Conservation (phyloP, 805 yeast species). For the Candida chauliodis region DNA sequence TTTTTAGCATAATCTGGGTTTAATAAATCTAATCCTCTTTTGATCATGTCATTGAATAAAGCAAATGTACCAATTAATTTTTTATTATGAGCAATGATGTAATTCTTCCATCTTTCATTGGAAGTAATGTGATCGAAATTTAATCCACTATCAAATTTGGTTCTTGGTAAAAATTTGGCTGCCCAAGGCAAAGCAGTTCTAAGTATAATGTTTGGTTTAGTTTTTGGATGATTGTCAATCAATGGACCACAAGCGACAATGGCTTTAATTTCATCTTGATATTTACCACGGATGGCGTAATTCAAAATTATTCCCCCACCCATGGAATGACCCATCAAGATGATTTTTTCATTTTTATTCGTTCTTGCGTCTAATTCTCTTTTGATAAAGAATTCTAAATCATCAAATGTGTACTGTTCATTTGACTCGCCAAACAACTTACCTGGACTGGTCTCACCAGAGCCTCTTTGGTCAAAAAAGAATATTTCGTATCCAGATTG, state of each 20-base stretch:
- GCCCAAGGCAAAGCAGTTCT: constrained; percentile 40
- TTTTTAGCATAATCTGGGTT: constrained; percentile 32
- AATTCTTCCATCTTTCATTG: constrained; percentile 44
- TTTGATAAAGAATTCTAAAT: constrained; percentile 56
- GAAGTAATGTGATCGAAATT: constrained; percentile 53
- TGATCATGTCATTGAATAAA: constrained; percentile 57
- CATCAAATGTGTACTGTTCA: constrained; percentile 54
- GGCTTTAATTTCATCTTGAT: constrained; percentile 43
- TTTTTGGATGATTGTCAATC: constrained; percentile 52
- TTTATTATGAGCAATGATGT: constrained; percentile 34
- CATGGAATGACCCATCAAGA: constrained; percentile 71
- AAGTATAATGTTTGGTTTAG: constrained; percentile 49
- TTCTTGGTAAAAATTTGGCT: constrained; percentile 40
- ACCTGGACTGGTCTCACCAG: constrained; percentile 62
- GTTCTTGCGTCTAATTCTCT: constrained; percentile 34
- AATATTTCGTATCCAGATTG: constrained; percentile 59
- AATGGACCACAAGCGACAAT: constrained; percentile 59
- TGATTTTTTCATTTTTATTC: constrained; percentile 37
- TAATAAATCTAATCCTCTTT: constrained; percentile 55
- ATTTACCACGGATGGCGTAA: constrained; percentile 56
- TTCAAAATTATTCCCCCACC: constrained; percentile 73
- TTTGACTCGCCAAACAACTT: constrained; percentile 52
- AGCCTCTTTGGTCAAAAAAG: constrained; percentile 73
- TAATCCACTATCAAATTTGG: constrained; percentile 53
- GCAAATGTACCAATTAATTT: constrained; percentile 52